These are phyloP conservation scores for Salvia hispanica DNA, from an alignment of 257 asterid species.

Conservation along the genomic window DNA sequence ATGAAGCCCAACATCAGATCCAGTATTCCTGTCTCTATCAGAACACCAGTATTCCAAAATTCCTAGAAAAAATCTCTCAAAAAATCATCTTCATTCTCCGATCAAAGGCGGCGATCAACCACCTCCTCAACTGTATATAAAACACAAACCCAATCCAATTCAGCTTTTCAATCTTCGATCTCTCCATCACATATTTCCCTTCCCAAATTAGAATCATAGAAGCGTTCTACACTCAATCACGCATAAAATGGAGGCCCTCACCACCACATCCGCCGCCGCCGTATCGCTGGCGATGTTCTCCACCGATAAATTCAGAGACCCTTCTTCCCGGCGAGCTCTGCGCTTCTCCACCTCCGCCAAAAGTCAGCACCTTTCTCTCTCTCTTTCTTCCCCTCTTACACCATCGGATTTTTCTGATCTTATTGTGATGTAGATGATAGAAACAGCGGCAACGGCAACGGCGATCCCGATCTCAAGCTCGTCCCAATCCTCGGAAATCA, in stretches of 20 bases:
- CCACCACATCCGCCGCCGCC: constrained; percentile 42
- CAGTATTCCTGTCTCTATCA: not conserved
- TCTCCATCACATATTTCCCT: not conserved
- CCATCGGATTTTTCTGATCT: constrained; percentile 18
- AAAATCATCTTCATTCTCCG: constrained; percentile 17
- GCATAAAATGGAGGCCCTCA: constrained; percentile 57
- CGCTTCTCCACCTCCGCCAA: constrained; percentile 65
- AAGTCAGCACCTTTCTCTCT: constrained; percentile 39
- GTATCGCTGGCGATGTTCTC: constrained; percentile 55
- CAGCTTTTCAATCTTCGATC: not conserved
- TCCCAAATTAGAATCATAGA: not conserved
- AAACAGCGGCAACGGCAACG: constrained; percentile 36
- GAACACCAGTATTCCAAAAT: not conserved
- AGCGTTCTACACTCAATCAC: not conserved
- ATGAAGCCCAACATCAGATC: not conserved
- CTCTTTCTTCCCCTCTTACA: not conserved
- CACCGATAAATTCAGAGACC: constrained; percentile 42
- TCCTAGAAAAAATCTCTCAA: constrained; percentile 3
- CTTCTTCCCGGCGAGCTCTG: constrained; percentile 47
- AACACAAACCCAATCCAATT: not conserved
- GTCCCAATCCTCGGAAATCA: constrained; percentile 50
- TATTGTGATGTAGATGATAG: constrained; percentile 34
- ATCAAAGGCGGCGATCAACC: constrained; percentile 14
- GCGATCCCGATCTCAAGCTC: constrained; percentile 57
- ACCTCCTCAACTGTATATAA: not conserved